phyloP scores from a whole-genome alignment of 768 basidiomycete species.

The Tricholoma terreum region DNA sequence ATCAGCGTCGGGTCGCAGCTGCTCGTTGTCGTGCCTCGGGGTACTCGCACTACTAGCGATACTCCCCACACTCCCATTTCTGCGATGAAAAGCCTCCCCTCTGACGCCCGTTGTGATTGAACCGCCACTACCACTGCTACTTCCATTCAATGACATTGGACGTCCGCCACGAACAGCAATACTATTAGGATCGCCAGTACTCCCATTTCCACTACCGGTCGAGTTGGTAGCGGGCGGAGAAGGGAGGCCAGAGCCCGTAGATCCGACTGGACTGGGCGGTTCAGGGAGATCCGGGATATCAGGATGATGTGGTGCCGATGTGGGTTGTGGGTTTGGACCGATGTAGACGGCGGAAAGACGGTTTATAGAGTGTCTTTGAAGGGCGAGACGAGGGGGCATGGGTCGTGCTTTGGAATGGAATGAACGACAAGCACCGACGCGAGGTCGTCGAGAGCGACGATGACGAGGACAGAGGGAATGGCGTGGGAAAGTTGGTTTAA shows the following conservation, averaged over 20 bases:
- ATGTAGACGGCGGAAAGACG: slow-evolving; percentile 44
- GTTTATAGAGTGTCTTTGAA: slow-evolving; percentile 26
- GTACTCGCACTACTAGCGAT: slow-evolving; percentile 1
- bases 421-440: slow-evolving; percentile 3
- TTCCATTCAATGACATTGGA: slow-evolving; percentile 25
- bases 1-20: slow-evolving; percentile 17
- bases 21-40: slow-evolving; percentile 3
- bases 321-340: slow-evolving; percentile 26
- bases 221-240: slow-evolving; percentile 86
- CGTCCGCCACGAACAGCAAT: slow-evolving; percentile 32
- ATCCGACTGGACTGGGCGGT: slow-evolving; percentile 60
- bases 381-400: slow-evolving; percentile 36
- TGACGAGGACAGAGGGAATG: neutral
- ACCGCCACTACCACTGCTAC: slow-evolving; percentile 29
- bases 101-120: slow-evolving; percentile 8
- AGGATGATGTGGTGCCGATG: slow-evolving; percentile 15
- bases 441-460: slow-evolving; percentile 15
- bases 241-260: slow-evolving; percentile 64
- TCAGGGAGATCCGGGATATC: slow-evolving; percentile 67
- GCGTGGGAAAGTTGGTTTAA: too few relatives aligned
- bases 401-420: slow-evolving; percentile 4
- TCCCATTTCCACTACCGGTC: slow-evolving; percentile 79
- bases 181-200: slow-evolving; percentile 58
- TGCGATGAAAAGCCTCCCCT: slow-evolving; percentile 15
- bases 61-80: slow-evolving; percentile 19